These are phyloP conservation scores for Pestalotiopsis sp. DNA, from an alignment of 2,329 filamentous ascomycete species.

Conservation along the genomic window DNA sequence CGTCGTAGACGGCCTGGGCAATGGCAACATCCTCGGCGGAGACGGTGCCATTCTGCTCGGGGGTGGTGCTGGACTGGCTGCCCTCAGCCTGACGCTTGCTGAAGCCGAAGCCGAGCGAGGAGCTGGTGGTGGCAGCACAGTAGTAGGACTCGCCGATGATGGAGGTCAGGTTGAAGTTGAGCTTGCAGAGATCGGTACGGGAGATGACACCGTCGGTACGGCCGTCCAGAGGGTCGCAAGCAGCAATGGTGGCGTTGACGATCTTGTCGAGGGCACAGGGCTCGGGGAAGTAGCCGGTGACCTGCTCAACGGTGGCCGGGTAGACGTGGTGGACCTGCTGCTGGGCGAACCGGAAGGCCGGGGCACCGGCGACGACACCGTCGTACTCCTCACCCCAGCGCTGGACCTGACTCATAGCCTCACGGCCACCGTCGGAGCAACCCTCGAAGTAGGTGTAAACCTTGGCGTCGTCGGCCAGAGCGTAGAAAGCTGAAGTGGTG, in stretches of 20 bases:
- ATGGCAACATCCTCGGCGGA: constrained; percentile 28
- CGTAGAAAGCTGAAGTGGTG: constrained; percentile 43
- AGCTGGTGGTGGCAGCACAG: constrained; percentile 30
- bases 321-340: constrained; percentile 46
- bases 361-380: constrained; percentile 47
- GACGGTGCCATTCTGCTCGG: constrained; percentile 37
- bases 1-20: constrained; percentile 36
- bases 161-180: constrained; percentile 34
- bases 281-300: constrained; percentile 43
- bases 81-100: constrained; percentile 22
- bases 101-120: constrained; percentile 27
- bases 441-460: constrained; percentile 56
- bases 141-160: constrained; percentile 36
- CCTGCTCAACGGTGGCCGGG: constrained; percentile 40
- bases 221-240: constrained; percentile 59
- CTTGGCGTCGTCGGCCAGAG: constrained; percentile 22
- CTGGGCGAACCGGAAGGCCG: constrained; percentile 45
- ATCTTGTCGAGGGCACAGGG: constrained; percentile 52
- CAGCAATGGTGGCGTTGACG: constrained; percentile 54
- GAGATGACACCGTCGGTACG: constrained; percentile 55
- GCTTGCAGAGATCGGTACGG: constrained; percentile 36
- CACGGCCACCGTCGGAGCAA: constrained; percentile 43
- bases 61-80: constrained; percentile 26
- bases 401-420: constrained; percentile 38
- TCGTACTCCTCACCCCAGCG: constrained; percentile 44